These are phyloP conservation scores for Kwoniella sp. DNA, from an alignment of 768 basidiomycete species.

Conservation along the genomic window DNA sequence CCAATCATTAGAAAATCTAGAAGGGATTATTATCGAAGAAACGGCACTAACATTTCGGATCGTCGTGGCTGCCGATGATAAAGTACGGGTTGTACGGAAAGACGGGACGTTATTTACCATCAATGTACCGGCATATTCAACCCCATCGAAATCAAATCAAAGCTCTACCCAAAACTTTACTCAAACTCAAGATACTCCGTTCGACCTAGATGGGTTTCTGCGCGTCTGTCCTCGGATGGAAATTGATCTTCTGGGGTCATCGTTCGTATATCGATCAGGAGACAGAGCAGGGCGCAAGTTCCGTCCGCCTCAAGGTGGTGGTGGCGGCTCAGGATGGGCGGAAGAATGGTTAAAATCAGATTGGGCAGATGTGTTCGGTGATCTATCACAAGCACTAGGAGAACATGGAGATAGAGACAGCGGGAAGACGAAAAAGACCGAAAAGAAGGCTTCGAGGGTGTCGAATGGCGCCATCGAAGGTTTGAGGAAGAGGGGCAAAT, in stretches of 20 bases:
- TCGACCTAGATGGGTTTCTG: slow-evolving; percentile 27
- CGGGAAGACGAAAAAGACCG: neutral
- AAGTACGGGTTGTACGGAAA: slow-evolving; percentile 48
- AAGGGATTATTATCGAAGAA: slow-evolving; percentile 52
- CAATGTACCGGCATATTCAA: slow-evolving; percentile 45
- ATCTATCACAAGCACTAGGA: slow-evolving; percentile 20
- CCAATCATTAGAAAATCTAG: slow-evolving; percentile 29
- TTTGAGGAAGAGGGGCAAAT: slow-evolving; percentile 32
- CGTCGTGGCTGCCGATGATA: slow-evolving; percentile 31
- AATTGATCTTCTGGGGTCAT: slow-evolving; percentile 43
- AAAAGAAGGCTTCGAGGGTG: slow-evolving; percentile 3
- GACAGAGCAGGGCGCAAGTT: slow-evolving; percentile 54
- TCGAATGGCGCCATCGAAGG: slow-evolving; percentile 2
- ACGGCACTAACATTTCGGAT: slow-evolving; percentile 50
- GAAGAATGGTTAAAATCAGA: slow-evolving; percentile 46
- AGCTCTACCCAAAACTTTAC: neutral
- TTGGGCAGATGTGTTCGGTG: slow-evolving; percentile 29
- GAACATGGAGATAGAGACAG: neutral
- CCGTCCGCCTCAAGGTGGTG: slow-evolving; percentile 37
- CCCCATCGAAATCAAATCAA: neutral
- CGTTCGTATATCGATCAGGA: slow-evolving; percentile 40
- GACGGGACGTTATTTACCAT: slow-evolving; percentile 44
- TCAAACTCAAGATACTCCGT: neutral
- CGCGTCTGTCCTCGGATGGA: slow-evolving; percentile 34
- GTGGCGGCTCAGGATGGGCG: slow-evolving; percentile 50